phyloP scores from a whole-genome alignment of 345 rosid genomes.

The Draba incana region DNA sequence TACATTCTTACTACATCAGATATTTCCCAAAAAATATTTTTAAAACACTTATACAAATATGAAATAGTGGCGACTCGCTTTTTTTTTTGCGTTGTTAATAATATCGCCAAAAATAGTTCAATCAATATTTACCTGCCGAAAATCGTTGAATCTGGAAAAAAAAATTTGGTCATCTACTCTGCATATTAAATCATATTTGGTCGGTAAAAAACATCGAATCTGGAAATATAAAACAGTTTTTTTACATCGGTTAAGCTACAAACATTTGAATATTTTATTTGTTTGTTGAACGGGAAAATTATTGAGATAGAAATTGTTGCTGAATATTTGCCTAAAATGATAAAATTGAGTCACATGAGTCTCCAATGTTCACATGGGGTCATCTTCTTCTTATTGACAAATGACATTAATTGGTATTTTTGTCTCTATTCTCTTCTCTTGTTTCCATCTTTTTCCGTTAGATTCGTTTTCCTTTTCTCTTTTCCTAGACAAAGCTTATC shows the following conservation, averaged over 20 bases:
- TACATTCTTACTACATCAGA: too few relatives aligned
- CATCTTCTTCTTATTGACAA: constrained; percentile 44
- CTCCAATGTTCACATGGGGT: constrained; percentile 46
- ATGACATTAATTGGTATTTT: constrained; percentile 36
- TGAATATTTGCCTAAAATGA: constrained; percentile 34
- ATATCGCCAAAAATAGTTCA: too few relatives aligned
- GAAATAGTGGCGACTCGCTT: too few relatives aligned
- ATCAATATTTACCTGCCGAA: too few relatives aligned
- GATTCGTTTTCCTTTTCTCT: constrained; percentile 30
- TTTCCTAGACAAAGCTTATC: constrained; percentile 19
- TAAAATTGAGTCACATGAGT: constrained; percentile 41
- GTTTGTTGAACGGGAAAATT: background rate
- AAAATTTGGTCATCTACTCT: too few relatives aligned
- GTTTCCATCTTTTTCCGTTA: constrained; percentile 19
- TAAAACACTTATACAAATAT: too few relatives aligned
- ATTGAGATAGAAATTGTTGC: constrained; percentile 21
- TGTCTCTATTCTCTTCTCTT: constrained; percentile 38
- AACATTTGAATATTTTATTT: constrained; percentile 8
- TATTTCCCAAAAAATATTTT: too few relatives aligned
- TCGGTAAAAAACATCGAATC: background rate
- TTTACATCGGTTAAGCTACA: background rate
- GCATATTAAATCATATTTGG: too few relatives aligned
- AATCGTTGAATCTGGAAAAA: too few relatives aligned
- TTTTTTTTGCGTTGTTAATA: too few relatives aligned
- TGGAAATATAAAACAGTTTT: background rate